Evolutionary conservation across 441 rosid genomes (phyloP), one percentile per base, ranked within the genome.

Genomic region (Euphorbia schlechtendalii): DNA sequence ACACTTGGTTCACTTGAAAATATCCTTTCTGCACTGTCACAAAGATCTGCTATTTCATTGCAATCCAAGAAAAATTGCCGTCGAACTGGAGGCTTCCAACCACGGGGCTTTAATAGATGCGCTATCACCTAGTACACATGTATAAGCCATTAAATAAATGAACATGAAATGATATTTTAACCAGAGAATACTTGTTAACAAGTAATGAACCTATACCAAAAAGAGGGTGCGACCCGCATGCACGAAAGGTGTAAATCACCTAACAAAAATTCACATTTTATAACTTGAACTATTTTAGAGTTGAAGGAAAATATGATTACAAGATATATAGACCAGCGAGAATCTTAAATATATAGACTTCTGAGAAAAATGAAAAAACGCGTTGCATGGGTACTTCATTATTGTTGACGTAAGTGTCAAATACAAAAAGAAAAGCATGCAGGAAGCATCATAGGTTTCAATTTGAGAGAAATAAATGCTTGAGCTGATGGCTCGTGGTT

Each of bases 1-100:
- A 94, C 96, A 74, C 88, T 94, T 25, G 99, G 91, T 74, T 94
- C 99, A 22, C 82, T 82, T 46, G 94, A 75, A 82, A 94, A 91
- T 71, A 94, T 86, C 56, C 88, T 81, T 75, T 94, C 96, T 68
- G 90, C 94, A 68, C 78, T 85, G 65, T 94, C 99, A 71, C 99
- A 94, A 69, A 94, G 96, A 73, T 94, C 99, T 57, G 97, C 92
- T 71, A 94, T 87, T 76, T 94, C 99, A 79, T 89, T 89, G 82
- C 98, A 94, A 78, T 94, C 96, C 72, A 94, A 80, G 90, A 89
- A 94, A 82, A 91, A 94, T 66, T 94, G 99, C 51, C 99, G 89
- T 46, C 89, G 89, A 69, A 91, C 96, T 3, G 98, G 99, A 74
- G 99, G 96, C 76, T 91, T 94, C 99, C 98, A 94, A 49, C 96